Base-by-base conservation (phyloP, 2,329 filamentous ascomycete species). In the Chaetomiaceae sp. region DNA sequence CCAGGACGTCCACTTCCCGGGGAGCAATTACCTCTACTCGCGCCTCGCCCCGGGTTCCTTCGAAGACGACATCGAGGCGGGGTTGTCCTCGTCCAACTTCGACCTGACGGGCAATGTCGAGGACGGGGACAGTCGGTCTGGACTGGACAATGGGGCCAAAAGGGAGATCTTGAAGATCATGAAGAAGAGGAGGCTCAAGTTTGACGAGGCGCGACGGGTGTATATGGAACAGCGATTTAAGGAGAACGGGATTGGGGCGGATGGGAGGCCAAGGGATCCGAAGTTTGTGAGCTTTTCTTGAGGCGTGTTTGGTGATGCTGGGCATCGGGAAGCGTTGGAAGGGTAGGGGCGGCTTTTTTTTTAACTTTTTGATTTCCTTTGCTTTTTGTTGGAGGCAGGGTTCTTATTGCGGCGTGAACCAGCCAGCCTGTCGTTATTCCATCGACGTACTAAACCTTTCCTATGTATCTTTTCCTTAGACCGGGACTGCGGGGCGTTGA, bases 211-310 rank as follows among this genome's bases (percentile, higher is more conserved):
- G 34, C 80, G 94, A 62, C 80, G 89, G 64, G 79, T 90, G 41
- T 95, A 88, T 67, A 94, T 90, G 72, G 87, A 96, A 73, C 83
- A 87, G 63, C 78, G 85, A 53, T 96, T 99, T 73, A 84, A 83
- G 67, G 90, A 85, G 67, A 89, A 95, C 64, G 88, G 89, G 47
- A 96, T 99, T 67, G 90, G 85, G 1, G 79, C 87, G 5, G 94
- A 99, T 70, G 94, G 94, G 4, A 74, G 85, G 62, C 94, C 94
- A 57, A 80, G 84, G 67, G 92, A 97, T 74, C 90, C 91, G 57
- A 96, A 96, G 75, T 95, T 96, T 67, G 90, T 97, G 55, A 95
- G 89, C 67, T 97, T 97, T 71, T 89, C 85, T 55, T 87, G 66
- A 78, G 25, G 11, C n/a, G n/a, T n/a, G n/a, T n/a, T n/a, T n/a